Evolutionary conservation across 768 basidiomycete species (phyloP), one percentile per base, ranked within the genome.

Genomic region (Kwoniella newhampshirensis): DNA sequence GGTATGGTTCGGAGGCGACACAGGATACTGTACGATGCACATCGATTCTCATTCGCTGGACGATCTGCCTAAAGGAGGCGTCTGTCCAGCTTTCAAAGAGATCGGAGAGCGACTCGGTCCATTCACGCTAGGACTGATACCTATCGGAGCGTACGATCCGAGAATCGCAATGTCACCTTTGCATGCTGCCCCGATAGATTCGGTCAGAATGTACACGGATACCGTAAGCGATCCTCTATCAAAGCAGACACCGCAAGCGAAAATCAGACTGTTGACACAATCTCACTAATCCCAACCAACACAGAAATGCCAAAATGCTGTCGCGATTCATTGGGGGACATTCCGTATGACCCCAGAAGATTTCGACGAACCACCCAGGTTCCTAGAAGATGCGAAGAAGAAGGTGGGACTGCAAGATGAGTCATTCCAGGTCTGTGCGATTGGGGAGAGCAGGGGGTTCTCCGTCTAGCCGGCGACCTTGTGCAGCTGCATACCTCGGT

Each of bases 21-120:
- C 86, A 40, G 78, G 73, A 7, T 77, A 77, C 60, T 70, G 62
- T 37, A 51, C 66, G 11, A 71, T 74, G 9, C 51, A 68, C 30
- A 67, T 68, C 18, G 63, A 61, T 1, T 51, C 59, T 3, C 56
- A 69, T 23, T 51, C 51, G 17, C 58, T 77, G n/a, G 69, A 73
- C n/a, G 47, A 66, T 6, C 26, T 57, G 3, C 44, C 78, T 77
- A 46, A 30, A 15, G 28, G 46, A 9, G 59, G 85, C 0, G 74
- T 79, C 11, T 89, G 87, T 69, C 88, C 87, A 4, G 87, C 82
- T 3, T 90, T 90, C 74, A 81, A 81, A 66, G 81, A 86, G 72
- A 85, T 90, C 48, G 88, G 87, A 1, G 78, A 82, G 45, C 72
- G 69, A 11, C 84, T 84, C 60, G 85, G 85, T 0, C 81, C 80